Conservation (phyloP, 768 basidiomycete genomes). For the Kwoniella sp. region DNA sequence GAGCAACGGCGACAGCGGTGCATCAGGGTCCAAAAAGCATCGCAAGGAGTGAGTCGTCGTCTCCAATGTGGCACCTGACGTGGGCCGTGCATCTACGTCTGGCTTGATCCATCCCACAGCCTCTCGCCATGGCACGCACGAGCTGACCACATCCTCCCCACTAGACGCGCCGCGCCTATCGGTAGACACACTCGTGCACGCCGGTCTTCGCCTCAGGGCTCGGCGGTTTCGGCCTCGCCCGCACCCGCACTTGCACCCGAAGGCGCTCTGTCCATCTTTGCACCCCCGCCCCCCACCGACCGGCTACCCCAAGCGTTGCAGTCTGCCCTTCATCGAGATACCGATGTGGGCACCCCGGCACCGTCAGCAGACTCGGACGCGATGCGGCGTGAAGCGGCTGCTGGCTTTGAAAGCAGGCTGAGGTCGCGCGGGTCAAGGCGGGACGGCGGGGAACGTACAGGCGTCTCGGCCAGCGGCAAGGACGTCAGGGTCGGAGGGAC, state of each 20-base stretch:
- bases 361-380: slow-evolving; percentile 18
- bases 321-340: neutral
- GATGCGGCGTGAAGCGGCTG: slow-evolving; percentile 31
- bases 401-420: slow-evolving; percentile 29
- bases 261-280: slow-evolving; percentile 22
- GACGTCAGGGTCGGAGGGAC: slow-evolving; percentile 37
- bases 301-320: slow-evolving; percentile 23
- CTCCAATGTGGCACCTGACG: neutral
- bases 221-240: slow-evolving; percentile 1
- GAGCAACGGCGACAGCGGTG: neutral
- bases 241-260: neutral
- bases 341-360: neutral
- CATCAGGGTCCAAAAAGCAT: slow-evolving; percentile 16
- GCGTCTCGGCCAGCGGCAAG: slow-evolving; percentile 34
- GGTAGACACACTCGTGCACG: too few species aligned
- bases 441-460: slow-evolving; percentile 26
- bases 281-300: slow-evolving; percentile 14
- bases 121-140: neutral
- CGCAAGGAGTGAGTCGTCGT: slow-evolving; percentile 20
- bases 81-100: neutral
- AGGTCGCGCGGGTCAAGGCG: slow-evolving; percentile 9
- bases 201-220: slow-evolving; percentile 8
- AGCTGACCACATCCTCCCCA: neutral
- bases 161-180: too few species aligned
- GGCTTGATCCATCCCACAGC: neutral